A percentile compares a stretch with the other conserved stretches of the same genome.
Evolutionary conservation across 139 green algal species (phyloP).

Genomic region (Chlamydomonas asymmetrica): DNA sequence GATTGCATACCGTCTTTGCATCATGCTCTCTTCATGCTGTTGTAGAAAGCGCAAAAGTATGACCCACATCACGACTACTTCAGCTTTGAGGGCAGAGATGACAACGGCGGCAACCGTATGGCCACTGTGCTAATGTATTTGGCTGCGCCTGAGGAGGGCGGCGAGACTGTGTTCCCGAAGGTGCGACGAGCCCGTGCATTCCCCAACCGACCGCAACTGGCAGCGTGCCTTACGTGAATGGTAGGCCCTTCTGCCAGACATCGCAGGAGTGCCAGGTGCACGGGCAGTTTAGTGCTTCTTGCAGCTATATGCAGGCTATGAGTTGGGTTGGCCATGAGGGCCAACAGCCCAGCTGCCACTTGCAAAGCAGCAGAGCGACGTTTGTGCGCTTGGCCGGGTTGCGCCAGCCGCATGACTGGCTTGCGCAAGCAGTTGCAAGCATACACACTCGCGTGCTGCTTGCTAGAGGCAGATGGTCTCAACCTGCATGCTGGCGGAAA

Average conservation of each 20-base stretch:
- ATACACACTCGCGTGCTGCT: neutral
- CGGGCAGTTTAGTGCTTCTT: neutral
- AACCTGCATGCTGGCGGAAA: neutral
- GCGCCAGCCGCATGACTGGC: neutral
- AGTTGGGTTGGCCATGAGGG: too few species aligned
- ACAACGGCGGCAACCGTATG: constrained; percentile 67
- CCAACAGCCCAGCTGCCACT: too few species aligned
- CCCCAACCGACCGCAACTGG: neutral
- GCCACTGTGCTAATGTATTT: constrained; percentile 86
- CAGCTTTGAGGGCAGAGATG: constrained; percentile 23
- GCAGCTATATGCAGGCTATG: too few species aligned
- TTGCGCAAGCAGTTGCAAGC: neutral
- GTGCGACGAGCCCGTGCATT: constrained; percentile 54
- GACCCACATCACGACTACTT: constrained; percentile 56
- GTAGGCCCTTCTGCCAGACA: neutral
- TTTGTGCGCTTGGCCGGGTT: neutral
- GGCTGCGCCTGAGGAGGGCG: constrained; percentile 75
- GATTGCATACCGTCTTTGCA: too few species aligned
- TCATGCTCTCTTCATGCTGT: neutral
- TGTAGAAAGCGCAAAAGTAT: constrained; percentile 40
- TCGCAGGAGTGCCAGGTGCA: neutral
- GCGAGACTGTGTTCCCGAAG: constrained; percentile 67
- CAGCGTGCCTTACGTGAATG: neutral
- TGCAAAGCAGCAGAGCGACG: too few species aligned
- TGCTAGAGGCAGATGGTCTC: neutral